Percentiles rank a stretch among this genome's conserved stretches.
phyloP scores from a whole-genome alignment of 2,329 filamentous ascomycete species.

The Aschersonia sp. region DNA sequence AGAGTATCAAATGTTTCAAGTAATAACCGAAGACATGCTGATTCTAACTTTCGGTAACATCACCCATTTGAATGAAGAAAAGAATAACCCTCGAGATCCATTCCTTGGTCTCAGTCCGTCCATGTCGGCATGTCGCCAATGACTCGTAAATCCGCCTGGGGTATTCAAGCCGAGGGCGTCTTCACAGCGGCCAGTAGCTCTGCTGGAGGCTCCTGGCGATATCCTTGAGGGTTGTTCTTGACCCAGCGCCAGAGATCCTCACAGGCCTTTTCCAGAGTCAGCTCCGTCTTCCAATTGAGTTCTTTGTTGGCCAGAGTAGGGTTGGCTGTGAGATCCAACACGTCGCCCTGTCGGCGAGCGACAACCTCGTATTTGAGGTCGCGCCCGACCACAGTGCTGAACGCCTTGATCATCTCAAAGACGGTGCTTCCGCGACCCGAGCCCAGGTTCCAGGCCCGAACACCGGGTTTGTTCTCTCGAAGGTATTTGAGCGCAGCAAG shows the following conservation, averaged over 20 bases:
- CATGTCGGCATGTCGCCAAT: neutral
- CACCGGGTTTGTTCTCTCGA: slow-evolving; percentile 68
- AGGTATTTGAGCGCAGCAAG: slow-evolving; percentile 84
- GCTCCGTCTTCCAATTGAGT: slow-evolving; percentile 81
- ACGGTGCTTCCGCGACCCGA: slow-evolving; percentile 92
- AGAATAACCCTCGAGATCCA: neutral
- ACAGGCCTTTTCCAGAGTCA: slow-evolving; percentile 85
- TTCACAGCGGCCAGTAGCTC: slow-evolving; percentile 57
- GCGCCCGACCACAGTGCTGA: slow-evolving; percentile 72
- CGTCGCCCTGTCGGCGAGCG: slow-evolving; percentile 71
- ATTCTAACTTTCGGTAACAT: neutral
- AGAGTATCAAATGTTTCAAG: neutral
- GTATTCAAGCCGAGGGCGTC: slow-evolving; percentile 9
- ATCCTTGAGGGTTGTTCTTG: slow-evolving; percentile 89
- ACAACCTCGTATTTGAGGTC: slow-evolving; percentile 80
- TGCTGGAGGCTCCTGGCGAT: slow-evolving; percentile 79
- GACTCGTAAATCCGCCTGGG: neutral
- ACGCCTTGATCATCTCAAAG: slow-evolving; percentile 94
- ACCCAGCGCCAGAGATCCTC: slow-evolving; percentile 95
- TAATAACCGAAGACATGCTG: neutral
- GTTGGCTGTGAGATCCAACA: slow-evolving; percentile 89
- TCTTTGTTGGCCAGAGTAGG: slow-evolving; percentile 77
- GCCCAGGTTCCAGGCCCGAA: slow-evolving; percentile 92
- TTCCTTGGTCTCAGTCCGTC: neutral
- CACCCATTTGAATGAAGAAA: neutral